Conservation (phyloP, 805 yeast genomes). For the Ogataea nakhonphanomensis region DNA sequence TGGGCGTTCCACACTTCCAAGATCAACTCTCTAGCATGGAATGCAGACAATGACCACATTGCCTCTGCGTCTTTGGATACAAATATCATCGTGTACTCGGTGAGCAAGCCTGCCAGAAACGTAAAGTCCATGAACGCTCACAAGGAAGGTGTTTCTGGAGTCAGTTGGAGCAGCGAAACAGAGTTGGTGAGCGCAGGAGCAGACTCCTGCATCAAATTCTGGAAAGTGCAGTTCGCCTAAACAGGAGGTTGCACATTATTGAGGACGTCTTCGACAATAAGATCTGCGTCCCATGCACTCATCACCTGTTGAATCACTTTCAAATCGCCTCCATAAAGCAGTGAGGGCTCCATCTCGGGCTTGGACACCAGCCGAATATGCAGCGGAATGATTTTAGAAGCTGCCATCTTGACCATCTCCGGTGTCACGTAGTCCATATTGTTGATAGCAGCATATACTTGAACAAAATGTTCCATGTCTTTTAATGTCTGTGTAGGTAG, state of each 20-base stretch:
- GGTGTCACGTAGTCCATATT: slow-evolving; percentile 48
- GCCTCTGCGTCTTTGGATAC: slow-evolving; percentile 85
- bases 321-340: slow-evolving; percentile 55
- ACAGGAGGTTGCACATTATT: slow-evolving; percentile 51
- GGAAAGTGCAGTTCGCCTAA: slow-evolving; percentile 46
- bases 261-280: slow-evolving; percentile 51
- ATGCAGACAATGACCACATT: slow-evolving; percentile 63
- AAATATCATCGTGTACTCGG: slow-evolving; percentile 74
- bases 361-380: slow-evolving; percentile 33
- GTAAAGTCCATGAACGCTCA: slow-evolving; percentile 77
- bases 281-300: slow-evolving; percentile 42
- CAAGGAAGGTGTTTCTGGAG: slow-evolving; percentile 78
- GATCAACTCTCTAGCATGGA: slow-evolving; percentile 78
- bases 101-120: slow-evolving; percentile 71
- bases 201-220: slow-evolving; percentile 75
- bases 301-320: slow-evolving; percentile 40
- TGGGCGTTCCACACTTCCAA: slow-evolving; percentile 95
- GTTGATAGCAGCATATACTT: slow-evolving; percentile 41
- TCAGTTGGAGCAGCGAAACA: slow-evolving; percentile 57
- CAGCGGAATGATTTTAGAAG: slow-evolving; percentile 46
- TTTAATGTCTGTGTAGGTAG: slow-evolving; percentile 43
- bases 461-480: slow-evolving; percentile 40
- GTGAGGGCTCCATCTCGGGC: slow-evolving; percentile 47
- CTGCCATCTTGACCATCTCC: slow-evolving; percentile 47
- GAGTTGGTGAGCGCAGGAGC: slow-evolving; percentile 68